Percentiles rank a stretch among this genome's conserved stretches.
These are phyloP conservation scores for Calonectria ilicicola DNA, from an alignment of 2,329 filamentous ascomycete species.

Conservation along the genomic window DNA sequence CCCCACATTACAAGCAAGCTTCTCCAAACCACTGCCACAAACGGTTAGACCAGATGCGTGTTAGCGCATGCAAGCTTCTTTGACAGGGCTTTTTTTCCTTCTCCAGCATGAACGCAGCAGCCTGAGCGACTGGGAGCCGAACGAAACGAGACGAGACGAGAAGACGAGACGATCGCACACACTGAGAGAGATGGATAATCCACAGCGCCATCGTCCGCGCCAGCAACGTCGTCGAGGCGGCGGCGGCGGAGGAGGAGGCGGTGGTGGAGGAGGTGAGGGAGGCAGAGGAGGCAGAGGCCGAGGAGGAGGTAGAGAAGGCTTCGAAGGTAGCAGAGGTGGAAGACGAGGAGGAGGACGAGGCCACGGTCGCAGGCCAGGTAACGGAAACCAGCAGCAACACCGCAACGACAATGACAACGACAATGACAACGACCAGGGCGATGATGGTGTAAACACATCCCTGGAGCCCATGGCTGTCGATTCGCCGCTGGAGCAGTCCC, in stretches of 20 bases:
- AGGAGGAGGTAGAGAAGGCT: neutral
- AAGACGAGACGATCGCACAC: neutral
- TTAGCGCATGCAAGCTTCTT: neutral
- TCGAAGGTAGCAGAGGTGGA: neutral
- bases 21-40: neutral
- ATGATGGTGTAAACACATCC: neutral
- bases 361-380: neutral
- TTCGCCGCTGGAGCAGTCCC: neutral
- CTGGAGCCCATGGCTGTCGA: neutral
- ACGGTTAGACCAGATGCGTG: neutral
- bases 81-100: neutral
- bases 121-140: neutral
- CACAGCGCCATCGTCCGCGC: neutral
- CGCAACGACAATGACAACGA: neutral
- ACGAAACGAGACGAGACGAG: neutral
- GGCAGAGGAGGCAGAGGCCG: neutral
- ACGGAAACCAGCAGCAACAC: neutral
- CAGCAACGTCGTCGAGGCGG: neutral
- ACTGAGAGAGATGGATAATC: slow-evolving; percentile 1
- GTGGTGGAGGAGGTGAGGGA: neutral
- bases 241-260: neutral
- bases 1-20: neutral
- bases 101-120: neutral
- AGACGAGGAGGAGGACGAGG: neutral
- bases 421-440: neutral